Conservation (phyloP, 257 asterid genomes). For the Echium plantagineum region DNA sequence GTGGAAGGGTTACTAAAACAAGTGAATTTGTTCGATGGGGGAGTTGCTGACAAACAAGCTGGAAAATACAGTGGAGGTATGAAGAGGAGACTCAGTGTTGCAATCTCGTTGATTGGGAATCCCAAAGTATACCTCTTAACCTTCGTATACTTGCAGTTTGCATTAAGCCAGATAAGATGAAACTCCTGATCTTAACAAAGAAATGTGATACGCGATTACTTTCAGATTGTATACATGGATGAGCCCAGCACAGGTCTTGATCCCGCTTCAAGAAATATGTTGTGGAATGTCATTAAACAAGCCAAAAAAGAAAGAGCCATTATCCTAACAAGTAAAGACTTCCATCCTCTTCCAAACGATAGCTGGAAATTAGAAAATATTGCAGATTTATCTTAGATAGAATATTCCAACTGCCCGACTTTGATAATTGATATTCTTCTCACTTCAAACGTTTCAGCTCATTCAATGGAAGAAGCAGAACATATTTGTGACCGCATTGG, state of each 20-base stretch:
- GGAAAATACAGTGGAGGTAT: slow-evolving; percentile 2
- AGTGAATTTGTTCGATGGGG: slow-evolving; percentile 77
- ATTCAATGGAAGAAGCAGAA: slow-evolving; percentile 99
- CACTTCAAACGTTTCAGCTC: slow-evolving; percentile 41
- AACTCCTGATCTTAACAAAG: background rate
- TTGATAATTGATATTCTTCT: background rate
- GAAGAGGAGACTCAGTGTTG: slow-evolving; percentile 4
- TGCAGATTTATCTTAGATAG: background rate
- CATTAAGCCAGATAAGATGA: slow-evolving; percentile 3
- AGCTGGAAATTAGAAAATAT: background rate
- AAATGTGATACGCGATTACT: background rate
- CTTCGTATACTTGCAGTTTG: slow-evolving; percentile 1
- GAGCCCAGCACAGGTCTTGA: slow-evolving; percentile 98
- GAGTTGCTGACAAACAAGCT: slow-evolving; percentile 78
- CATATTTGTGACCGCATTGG: slow-evolving; percentile 90
- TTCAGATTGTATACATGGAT: slow-evolving; percentile 91
- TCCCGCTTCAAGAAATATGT: slow-evolving; percentile 87
- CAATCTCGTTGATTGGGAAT: slow-evolving; percentile 72
- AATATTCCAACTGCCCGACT: background rate
- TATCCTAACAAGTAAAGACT: slow-evolving; percentile 56
- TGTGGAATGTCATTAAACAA: slow-evolving; percentile 83
- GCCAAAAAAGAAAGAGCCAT: slow-evolving; percentile 91
- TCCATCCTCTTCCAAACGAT: too few species aligned
- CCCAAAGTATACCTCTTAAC: slow-evolving; percentile 51
- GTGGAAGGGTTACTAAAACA: slow-evolving; percentile 89